Conservation (phyloP, 176 grass and related monocot genomes). For the Otatea glauca region DNA sequence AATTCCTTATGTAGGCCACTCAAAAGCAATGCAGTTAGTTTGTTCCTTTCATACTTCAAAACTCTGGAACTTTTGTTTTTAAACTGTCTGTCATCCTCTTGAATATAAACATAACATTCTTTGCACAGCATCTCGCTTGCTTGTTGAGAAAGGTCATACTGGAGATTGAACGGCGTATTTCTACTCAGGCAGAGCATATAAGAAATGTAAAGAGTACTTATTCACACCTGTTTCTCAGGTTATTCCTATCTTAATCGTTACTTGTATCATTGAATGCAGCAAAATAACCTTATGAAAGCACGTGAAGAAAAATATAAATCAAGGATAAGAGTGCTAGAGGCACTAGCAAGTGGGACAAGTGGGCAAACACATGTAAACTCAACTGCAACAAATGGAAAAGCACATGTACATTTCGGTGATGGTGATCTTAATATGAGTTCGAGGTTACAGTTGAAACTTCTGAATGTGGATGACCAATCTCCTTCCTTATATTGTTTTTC, state of each 20-base stretch:
- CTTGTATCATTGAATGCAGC: slow-evolving; percentile 47
- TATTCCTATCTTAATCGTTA: slow-evolving; percentile 34
- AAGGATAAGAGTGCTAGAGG: slow-evolving; percentile 68
- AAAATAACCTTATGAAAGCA: slow-evolving; percentile 79
- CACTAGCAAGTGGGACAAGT: slow-evolving; percentile 51
- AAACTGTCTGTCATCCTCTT: not conserved
- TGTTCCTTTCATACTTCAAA: slow-evolving; percentile 46
- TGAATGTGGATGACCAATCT: not conserved
- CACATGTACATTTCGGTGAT: slow-evolving; percentile 41
- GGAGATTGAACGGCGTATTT: slow-evolving; percentile 71
- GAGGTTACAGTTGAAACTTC: not conserved
- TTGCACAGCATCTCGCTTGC: slow-evolving; percentile 55
- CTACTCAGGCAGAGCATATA: slow-evolving; percentile 76
- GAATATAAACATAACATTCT: slow-evolving; percentile 20
- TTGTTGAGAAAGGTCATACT: slow-evolving; percentile 71
- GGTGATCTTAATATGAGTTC: slow-evolving; percentile 18
- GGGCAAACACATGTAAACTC: slow-evolving; percentile 49
- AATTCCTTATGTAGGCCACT: slow-evolving; percentile 82
- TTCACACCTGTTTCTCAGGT: slow-evolving; percentile 26
- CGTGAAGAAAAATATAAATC: slow-evolving; percentile 85
- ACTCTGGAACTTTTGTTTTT: slow-evolving; percentile 11
- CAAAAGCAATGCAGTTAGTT: slow-evolving; percentile 76
- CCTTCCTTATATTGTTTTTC: slow-evolving; percentile 20
- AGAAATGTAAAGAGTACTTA: slow-evolving; percentile 61
- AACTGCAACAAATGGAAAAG: slow-evolving; percentile 46